These are phyloP conservation scores for Lasiodiplodia theobromae DNA, from an alignment of 2,329 filamentous ascomycete genomes.

Conservation along the genomic window DNA sequence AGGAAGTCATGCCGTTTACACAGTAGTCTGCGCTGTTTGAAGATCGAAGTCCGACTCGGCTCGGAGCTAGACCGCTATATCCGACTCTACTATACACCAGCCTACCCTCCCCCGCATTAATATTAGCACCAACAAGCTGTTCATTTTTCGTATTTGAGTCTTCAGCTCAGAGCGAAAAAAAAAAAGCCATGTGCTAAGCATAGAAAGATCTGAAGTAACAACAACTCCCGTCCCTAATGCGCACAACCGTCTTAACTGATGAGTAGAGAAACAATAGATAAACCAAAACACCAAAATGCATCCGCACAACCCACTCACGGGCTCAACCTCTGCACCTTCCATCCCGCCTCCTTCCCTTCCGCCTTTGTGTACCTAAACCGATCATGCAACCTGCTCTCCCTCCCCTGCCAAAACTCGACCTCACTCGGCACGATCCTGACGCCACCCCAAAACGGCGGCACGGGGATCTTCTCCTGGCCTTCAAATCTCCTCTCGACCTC, in stretches of 20 bases:
- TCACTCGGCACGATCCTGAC: conserved; percentile 82
- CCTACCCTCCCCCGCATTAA: no score
- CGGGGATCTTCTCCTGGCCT: conserved; percentile 79
- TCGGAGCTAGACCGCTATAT: neutral
- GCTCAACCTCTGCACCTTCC: conserved; percentile 76
- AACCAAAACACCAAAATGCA: neutral
- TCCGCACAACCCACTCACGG: conserved; percentile 56
- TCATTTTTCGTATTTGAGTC: neutral
- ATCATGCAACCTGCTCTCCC: conserved; percentile 89
- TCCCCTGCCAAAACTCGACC: conserved; percentile 96
- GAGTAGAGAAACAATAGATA: neutral
- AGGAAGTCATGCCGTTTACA: no score
- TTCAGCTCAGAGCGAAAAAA: neutral
- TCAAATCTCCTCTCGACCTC: conserved; percentile 80
- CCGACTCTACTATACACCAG: neutral
- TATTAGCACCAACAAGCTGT: neutral
- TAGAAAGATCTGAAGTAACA: neutral
- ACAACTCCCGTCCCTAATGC: neutral
- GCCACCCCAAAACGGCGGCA: conserved; percentile 95
- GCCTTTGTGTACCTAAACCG: conserved; percentile 83
- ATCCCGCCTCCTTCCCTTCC: conserved; percentile 56
- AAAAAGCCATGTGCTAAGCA: neutral
- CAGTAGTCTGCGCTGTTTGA: no score
- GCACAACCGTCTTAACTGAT: neutral
- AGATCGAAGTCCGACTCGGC: conserved; percentile 54